Percentiles rank a stretch among this genome's conserved stretches.
These are phyloP conservation scores for Diaporthe ilicicola DNA, from an alignment of 2,329 filamentous ascomycete species.

Conservation along the genomic window DNA sequence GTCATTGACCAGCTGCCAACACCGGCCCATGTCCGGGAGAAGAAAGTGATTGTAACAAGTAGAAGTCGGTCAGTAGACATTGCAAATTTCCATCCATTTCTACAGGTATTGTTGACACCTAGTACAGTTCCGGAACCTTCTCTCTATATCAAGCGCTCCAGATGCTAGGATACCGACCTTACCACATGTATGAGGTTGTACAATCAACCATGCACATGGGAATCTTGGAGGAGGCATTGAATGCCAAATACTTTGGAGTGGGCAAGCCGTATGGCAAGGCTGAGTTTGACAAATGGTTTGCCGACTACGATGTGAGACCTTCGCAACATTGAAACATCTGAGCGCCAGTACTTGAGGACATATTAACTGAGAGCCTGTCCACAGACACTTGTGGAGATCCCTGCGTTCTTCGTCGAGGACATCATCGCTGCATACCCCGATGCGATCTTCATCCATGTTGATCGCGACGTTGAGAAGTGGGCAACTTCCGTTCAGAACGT, in stretches of 20 bases:
- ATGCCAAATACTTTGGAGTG: slow-evolving; percentile 40
- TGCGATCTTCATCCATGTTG: slow-evolving; percentile 47
- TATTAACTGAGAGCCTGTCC: background rate
- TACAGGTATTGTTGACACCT: background rate
- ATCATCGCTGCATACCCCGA: slow-evolving; percentile 44
- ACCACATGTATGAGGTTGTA: slow-evolving; percentile 46
- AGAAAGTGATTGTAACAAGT: slow-evolving; percentile 48
- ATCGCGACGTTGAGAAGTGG: slow-evolving; percentile 47
- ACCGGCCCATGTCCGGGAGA: slow-evolving; percentile 42
- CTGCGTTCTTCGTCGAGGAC: slow-evolving; percentile 44
- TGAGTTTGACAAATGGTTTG: slow-evolving; percentile 52
- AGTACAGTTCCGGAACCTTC: slow-evolving; percentile 40
- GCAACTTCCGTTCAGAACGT: slow-evolving; percentile 15
- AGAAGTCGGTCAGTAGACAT: slow-evolving; percentile 44
- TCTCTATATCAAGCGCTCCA: slow-evolving; percentile 46
- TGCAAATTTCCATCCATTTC: background rate
- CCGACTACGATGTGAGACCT: slow-evolving; percentile 45
- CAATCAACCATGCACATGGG: slow-evolving; percentile 37
- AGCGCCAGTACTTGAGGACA: background rate
- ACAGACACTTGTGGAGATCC: slow-evolving; percentile 43
- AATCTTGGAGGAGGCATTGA: slow-evolving; percentile 43
- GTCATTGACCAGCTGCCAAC: slow-evolving; percentile 45
- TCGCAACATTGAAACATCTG: background rate
- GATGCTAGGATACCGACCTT: slow-evolving; percentile 46
- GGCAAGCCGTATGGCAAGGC: slow-evolving; percentile 44